These are phyloP conservation scores for Coemansia sp. DNA, from an alignment of 192 early-diverging fungal species.

Conservation along the genomic window DNA sequence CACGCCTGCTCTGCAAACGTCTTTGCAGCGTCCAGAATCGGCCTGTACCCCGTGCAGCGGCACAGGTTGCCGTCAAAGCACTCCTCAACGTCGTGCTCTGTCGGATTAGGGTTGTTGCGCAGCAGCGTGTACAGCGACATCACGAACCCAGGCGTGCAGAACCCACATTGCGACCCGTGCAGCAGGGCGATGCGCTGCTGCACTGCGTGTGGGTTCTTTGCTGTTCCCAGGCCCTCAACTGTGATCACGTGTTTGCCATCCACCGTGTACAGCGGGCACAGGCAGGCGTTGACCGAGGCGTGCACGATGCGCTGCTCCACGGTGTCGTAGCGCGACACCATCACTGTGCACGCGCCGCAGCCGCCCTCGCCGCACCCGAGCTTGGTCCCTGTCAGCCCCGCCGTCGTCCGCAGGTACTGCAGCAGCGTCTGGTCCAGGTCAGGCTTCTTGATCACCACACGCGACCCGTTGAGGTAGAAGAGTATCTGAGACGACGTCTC, in stretches of 20 bases:
- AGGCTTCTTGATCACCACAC: slow-evolving; percentile 54
- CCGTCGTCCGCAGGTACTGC: slow-evolving; percentile 62
- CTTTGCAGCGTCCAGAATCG: slow-evolving; percentile 83
- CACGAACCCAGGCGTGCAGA: slow-evolving; percentile 89
- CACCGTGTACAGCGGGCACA: slow-evolving; percentile 67
- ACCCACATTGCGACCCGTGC: slow-evolving; percentile 86
- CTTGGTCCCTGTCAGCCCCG: slow-evolving; percentile 72
- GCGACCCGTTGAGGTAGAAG: slow-evolving; percentile 64
- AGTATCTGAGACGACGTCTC: slow-evolving; percentile 17
- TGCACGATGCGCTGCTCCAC: slow-evolving; percentile 45
- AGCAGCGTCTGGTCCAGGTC: slow-evolving; percentile 65
- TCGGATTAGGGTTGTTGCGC: slow-evolving; percentile 66
- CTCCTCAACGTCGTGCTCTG: slow-evolving; percentile 73
- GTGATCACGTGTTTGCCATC: slow-evolving; percentile 83
- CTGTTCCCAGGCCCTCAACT: slow-evolving; percentile 73
- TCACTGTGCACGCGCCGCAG: slow-evolving; percentile 79
- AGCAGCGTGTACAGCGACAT: slow-evolving; percentile 82
- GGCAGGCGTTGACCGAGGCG: slow-evolving; percentile 63
- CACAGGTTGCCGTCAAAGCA: slow-evolving; percentile 88
- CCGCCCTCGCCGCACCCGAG: slow-evolving; percentile 80
- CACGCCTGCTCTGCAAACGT: slow-evolving; percentile 55
- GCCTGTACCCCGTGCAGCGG: slow-evolving; percentile 88
- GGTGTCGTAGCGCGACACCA: slow-evolving; percentile 62
- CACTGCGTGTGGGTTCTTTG: slow-evolving; percentile 67
- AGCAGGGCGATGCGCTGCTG: slow-evolving; percentile 72